These are phyloP conservation scores for Haplographium delicatum DNA, from an alignment of 495 filamentous ascomycete species.

Conservation along the genomic window DNA sequence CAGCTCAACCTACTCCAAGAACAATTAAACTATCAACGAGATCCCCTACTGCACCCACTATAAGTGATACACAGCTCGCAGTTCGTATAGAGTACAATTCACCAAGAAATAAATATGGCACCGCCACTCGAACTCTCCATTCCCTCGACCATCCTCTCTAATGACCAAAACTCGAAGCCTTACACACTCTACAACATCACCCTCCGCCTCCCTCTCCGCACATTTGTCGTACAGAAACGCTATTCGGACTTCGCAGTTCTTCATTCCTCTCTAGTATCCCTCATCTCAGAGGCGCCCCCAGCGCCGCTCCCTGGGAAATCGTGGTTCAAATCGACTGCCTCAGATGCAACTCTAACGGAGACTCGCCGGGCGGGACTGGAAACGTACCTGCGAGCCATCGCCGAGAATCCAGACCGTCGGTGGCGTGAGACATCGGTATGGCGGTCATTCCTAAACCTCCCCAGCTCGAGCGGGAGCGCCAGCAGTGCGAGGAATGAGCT, in stretches of 20 bases:
- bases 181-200: conserved; percentile 92
- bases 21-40: background rate
- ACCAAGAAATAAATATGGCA: conserved; percentile 48
- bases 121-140: conserved; percentile 77
- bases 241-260: conserved; percentile 88
- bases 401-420: conserved; percentile 63
- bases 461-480: conserved; percentile 41
- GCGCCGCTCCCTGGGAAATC: conserved; percentile 69
- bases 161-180: conserved; percentile 52
- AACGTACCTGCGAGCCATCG: conserved; percentile 75
- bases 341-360: conserved; percentile 73
- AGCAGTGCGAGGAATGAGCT: conserved; percentile 36
- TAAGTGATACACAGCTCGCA: background rate
- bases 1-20: background rate
- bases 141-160: conserved; percentile 62
- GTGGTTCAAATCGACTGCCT: conserved; percentile 77
- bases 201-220: conserved; percentile 79
- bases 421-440: conserved; percentile 86
- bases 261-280: conserved; percentile 53
- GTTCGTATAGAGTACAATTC: too few relatives aligned
- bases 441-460: conserved; percentile 83
- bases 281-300: conserved; percentile 20
- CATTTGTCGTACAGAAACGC: conserved; percentile 82
- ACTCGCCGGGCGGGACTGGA: conserved; percentile 71
- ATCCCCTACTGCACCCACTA: background rate